Conservation (phyloP, 169 alveolate species). For the Toxoplasma gondii region DNA sequence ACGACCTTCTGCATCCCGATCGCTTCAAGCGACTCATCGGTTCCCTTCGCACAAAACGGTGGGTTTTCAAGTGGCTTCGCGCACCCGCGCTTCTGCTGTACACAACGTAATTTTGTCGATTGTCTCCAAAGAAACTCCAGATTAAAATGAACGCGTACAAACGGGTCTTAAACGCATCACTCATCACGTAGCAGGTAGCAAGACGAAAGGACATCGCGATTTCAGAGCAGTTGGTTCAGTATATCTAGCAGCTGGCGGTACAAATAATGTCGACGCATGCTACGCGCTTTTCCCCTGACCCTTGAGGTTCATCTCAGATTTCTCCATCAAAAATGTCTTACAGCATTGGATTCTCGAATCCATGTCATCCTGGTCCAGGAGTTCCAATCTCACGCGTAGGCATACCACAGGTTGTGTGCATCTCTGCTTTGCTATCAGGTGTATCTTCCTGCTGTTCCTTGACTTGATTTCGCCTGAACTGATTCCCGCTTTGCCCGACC, state of each 20-base stretch:
- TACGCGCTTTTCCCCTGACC: too few species aligned
- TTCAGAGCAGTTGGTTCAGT: too few species aligned
- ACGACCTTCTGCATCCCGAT: slow-evolving; percentile 13
- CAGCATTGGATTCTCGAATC: background rate
- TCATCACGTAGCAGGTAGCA: too few species aligned
- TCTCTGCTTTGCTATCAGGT: background rate
- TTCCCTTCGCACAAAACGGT: slow-evolving; percentile 30
- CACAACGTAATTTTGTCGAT: too few species aligned
- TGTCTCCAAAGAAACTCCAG: background rate
- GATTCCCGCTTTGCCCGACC: slow-evolving; percentile 20
- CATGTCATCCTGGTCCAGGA: background rate
- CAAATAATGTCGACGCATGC: too few species aligned
- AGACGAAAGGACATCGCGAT: too few species aligned
- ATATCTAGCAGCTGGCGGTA: too few species aligned
- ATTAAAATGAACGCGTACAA: background rate
- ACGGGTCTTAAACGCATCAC: too few species aligned
- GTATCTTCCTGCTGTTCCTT: background rate
- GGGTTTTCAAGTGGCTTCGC: background rate
- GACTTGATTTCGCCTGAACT: slow-evolving; percentile 12
- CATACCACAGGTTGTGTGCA: background rate
- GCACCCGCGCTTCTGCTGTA: too few species aligned
- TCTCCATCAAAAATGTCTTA: too few species aligned
- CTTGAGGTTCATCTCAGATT: too few species aligned
- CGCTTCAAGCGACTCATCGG: background rate
- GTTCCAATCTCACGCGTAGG: too few species aligned